Percentiles rank a stretch among this genome's conserved stretches.
These are phyloP conservation scores for Phialophora expanda DNA, from an alignment of 2,329 filamentous ascomycete genomes.

Conservation along the genomic window DNA sequence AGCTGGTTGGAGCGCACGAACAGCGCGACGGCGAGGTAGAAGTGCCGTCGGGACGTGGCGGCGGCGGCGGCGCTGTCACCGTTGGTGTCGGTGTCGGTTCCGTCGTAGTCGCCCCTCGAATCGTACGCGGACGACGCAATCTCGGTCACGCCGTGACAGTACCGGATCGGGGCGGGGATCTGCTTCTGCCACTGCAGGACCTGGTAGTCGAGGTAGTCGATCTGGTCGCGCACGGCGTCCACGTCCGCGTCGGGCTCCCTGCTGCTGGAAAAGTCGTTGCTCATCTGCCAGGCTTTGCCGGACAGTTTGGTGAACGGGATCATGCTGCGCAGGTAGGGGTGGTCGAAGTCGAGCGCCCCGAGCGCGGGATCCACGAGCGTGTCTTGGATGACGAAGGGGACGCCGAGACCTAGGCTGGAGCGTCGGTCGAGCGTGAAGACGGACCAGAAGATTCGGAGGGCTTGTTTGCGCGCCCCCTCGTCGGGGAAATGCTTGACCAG, in stretches of 20 bases:
- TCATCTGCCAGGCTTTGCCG: constrained; percentile 26
- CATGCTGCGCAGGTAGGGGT: constrained; percentile 16
- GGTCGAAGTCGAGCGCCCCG: constrained; percentile 13
- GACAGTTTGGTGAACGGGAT: constrained; percentile 24
- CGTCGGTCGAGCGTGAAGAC: constrained; percentile 23
- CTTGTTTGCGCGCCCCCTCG: constrained; percentile 4
- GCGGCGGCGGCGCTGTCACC: not conserved
- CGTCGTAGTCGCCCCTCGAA: too few relatives aligned
- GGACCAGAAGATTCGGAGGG: constrained; percentile 21
- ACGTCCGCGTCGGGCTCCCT: constrained; percentile 1
- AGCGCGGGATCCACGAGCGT: constrained; percentile 16
- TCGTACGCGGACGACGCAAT: not conserved
- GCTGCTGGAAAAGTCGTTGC: constrained; percentile 14
- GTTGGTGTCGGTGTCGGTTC: not conserved
- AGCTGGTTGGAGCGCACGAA: constrained; percentile 20
- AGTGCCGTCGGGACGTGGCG: not conserved
- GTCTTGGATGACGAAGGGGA: constrained; percentile 23
- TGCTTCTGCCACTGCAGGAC: constrained; percentile 20
- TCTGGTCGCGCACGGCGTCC: constrained; percentile 74
- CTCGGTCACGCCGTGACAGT: constrained; percentile 4
- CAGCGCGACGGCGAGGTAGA: constrained; percentile 21
- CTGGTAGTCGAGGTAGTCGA: constrained; percentile 44
- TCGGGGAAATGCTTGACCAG: constrained; percentile 19
- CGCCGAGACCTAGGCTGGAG: constrained; percentile 21
- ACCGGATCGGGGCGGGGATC: constrained; percentile 16